phyloP scores from a whole-genome alignment of 2,329 filamentous ascomycete genomes.

The Fusarium odoratissimum region DNA sequence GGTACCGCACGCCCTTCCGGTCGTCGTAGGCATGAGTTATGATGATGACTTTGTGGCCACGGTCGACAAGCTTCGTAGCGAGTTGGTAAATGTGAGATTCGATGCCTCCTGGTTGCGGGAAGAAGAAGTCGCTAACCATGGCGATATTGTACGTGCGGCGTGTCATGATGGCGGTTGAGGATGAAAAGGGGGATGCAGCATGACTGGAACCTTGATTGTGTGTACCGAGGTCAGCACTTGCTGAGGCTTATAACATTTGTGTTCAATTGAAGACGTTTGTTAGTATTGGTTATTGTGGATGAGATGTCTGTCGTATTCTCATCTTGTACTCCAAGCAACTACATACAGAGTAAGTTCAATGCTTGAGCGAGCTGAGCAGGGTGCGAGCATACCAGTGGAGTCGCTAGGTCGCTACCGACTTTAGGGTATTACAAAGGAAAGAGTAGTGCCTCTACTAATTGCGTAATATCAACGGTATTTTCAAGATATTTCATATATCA shows the following conservation, averaged over 20 bases:
- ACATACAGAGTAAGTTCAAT: not conserved
- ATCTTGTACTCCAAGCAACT: conserved; percentile 33
- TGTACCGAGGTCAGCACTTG: conserved; percentile 13
- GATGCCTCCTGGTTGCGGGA: conserved; percentile 93
- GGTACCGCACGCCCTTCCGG: conserved; percentile 90
- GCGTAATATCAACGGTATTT: not conserved
- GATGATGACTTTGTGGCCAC: conserved; percentile 97
- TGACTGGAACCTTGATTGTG: conserved; percentile 9
- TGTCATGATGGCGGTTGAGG: conserved; percentile 56
- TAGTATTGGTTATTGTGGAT: not conserved
- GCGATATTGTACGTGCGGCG: conserved; percentile 74
- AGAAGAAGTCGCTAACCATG: conserved; percentile 99
- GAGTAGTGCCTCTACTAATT: no score
- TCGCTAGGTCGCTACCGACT: not conserved
- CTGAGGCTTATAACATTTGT: not conserved
- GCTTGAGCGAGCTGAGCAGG: conserved; percentile 28
- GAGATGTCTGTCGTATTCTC: conserved; percentile 24
- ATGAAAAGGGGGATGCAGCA: conserved; percentile 26
- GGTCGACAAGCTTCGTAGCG: conserved; percentile 94
- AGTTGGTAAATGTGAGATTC: conserved; percentile 99
- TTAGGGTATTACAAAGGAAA: not conserved
- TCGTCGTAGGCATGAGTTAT: conserved; percentile 96
- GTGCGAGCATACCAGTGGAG: conserved; percentile 22
- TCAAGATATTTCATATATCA: no score
- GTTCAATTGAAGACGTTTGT: not conserved